A percentile compares a stretch with the other conserved stretches of the same genome.
Conservation (phyloP, 2,329 filamentous ascomycete species). For the Pseudogymnoascus sp. region DNA sequence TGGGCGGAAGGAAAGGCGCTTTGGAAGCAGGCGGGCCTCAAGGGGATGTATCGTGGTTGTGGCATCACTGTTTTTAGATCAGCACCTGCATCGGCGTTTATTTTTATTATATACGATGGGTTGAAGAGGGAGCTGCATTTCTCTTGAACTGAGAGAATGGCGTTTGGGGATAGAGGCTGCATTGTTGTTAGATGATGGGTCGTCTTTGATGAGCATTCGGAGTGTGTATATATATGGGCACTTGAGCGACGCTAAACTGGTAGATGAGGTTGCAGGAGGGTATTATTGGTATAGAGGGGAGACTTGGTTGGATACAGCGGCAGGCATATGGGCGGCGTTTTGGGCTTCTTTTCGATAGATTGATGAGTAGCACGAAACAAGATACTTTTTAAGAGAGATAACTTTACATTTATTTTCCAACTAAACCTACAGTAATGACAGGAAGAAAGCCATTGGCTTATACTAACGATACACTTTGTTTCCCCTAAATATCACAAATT, state of each 20-base stretch:
- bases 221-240: background rate
- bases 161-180: conserved; percentile 6
- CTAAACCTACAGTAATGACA: background rate
- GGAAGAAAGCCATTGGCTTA: background rate
- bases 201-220: background rate
- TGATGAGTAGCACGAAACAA: background rate
- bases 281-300: background rate
- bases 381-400: background rate
- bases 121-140: conserved; percentile 61
- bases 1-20: conserved; percentile 60
- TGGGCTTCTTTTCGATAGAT: background rate
- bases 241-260: background rate
- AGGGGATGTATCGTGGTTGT: conserved; percentile 85
- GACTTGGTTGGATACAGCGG: background rate
- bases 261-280: background rate
- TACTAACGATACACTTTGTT: background rate
- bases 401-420: background rate
- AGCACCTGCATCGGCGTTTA: conserved; percentile 93
- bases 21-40: conserved; percentile 76
- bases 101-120: conserved; percentile 90
- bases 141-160: conserved; percentile 22
- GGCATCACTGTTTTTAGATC: conserved; percentile 84
- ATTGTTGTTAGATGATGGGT: background rate
- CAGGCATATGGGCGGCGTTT: background rate
- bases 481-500: background rate